Evolutionary conservation across 148 eudicot species (phyloP).

Genomic region (Diospyros lotus): DNA sequence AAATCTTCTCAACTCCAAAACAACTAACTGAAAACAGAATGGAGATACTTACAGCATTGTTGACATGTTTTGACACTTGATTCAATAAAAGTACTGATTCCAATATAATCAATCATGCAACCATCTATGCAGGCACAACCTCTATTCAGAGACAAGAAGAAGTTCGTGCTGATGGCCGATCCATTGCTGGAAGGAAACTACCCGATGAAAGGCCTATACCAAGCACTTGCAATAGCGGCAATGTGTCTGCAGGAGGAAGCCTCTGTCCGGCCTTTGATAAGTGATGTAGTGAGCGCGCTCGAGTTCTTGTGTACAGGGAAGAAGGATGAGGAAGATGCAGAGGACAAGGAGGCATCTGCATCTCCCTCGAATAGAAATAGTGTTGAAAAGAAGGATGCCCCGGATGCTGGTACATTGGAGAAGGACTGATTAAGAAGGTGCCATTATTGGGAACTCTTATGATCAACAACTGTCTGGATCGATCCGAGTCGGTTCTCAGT

Average conservation of each 20-base stretch:
- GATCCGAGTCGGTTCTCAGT: no score
- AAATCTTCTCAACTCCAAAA: background rate
- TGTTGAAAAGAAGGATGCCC: conserved; percentile 6
- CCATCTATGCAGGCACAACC: conserved; percentile 22
- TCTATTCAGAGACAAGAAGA: conserved; percentile 18
- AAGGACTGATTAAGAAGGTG: background rate
- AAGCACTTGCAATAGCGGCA: conserved; percentile 26
- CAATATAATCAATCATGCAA: background rate
- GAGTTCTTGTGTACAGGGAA: conserved; percentile 7
- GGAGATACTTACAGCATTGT: no score
- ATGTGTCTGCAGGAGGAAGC: conserved; percentile 26
- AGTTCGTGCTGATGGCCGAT: conserved; percentile 17
- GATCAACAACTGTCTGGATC: no score
- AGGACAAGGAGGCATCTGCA: background rate
- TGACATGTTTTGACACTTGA: no score
- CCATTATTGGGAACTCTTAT: no score
- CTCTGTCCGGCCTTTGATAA: conserved; percentile 15
- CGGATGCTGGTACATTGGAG: background rate
- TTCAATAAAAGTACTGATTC: no score
- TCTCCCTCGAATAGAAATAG: background rate
- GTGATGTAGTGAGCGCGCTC: conserved; percentile 11
- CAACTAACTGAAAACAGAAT: background rate
- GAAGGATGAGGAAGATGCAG: background rate
- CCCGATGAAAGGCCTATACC: conserved; percentile 21
- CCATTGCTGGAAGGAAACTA: conserved; percentile 20